phyloP scores from a whole-genome alignment of 768 basidiomycete species.

The Collybia nuda region DNA sequence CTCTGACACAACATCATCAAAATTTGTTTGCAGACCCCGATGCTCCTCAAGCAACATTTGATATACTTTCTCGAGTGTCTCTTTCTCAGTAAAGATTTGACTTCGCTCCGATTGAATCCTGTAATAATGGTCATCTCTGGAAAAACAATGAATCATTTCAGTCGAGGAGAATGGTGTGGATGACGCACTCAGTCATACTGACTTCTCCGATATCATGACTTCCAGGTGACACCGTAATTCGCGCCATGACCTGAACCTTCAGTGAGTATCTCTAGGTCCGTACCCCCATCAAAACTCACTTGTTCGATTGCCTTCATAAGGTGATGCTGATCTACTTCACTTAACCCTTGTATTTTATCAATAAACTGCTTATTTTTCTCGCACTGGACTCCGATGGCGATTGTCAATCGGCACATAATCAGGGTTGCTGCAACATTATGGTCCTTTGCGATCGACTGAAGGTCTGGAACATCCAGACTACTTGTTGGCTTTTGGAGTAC shows the following conservation, averaged over 20 bases:
- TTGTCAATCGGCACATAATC: constrained; percentile 75
- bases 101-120: constrained; percentile 79
- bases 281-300: constrained; percentile 38
- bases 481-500: constrained; percentile 78
- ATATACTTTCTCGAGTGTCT: constrained; percentile 82
- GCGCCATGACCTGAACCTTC: constrained; percentile 68
- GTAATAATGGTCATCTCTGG: constrained; percentile 88
- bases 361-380: constrained; percentile 88
- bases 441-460: constrained; percentile 84
- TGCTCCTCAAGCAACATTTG: constrained; percentile 76
- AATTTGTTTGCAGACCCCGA: constrained; percentile 66
- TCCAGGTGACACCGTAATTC: constrained; percentile 54
- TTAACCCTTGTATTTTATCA: constrained; percentile 81
- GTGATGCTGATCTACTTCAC: constrained; percentile 81
- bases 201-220: constrained; percentile 51
- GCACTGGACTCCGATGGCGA: constrained; percentile 88
- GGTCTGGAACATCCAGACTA: constrained; percentile 81
- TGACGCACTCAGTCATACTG: constrained; percentile 79
- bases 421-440: constrained; percentile 63
- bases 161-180: background rate
- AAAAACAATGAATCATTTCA: constrained; percentile 7
- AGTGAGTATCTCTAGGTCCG: background rate
- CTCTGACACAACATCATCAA: constrained; percentile 76
- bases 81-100: constrained; percentile 79
- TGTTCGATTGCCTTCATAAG: constrained; percentile 95